A percentile compares a stretch with the other conserved stretches of the same genome.
Evolutionary conservation across 2,329 filamentous ascomycete species (phyloP).

Genomic region (Aspergillus niger): DNA sequence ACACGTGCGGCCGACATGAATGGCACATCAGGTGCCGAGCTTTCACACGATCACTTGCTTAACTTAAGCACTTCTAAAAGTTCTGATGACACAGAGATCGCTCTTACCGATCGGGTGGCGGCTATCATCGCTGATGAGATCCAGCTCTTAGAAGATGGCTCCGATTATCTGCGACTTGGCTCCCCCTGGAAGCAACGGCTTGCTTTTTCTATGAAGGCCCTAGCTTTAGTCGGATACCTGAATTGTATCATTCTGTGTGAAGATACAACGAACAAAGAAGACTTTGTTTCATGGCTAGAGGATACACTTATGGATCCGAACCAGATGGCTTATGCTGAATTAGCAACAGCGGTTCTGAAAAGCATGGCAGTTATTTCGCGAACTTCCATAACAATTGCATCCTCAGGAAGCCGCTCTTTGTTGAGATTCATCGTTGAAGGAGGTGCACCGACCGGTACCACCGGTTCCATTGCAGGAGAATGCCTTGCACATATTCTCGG

Average conservation of each 20-base stretch:
- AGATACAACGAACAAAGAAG: slow-evolving; percentile 75
- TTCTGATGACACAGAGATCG: slow-evolving; percentile 40
- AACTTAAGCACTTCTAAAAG: slow-evolving; percentile 52
- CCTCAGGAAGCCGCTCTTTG: slow-evolving; percentile 74
- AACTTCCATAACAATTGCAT: slow-evolving; percentile 70
- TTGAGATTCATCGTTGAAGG: slow-evolving; percentile 88
- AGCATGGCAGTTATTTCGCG: slow-evolving; percentile 80
- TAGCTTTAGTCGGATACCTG: slow-evolving; percentile 77
- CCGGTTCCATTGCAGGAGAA: slow-evolving; percentile 75
- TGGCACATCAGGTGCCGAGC: slow-evolving; percentile 61
- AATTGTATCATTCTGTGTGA: slow-evolving; percentile 84
- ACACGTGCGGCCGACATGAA: slow-evolving; percentile 68
- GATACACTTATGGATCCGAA: slow-evolving; percentile 74
- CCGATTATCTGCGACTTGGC: slow-evolving; percentile 85
- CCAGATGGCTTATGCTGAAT: slow-evolving; percentile 76
- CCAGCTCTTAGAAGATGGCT: slow-evolving; percentile 80
- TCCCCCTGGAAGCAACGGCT: slow-evolving; percentile 84
- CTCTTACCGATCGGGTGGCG: slow-evolving; percentile 61
- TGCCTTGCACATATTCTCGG: slow-evolving; percentile 81
- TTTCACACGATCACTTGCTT: slow-evolving; percentile 73
- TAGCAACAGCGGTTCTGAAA: slow-evolving; percentile 78
- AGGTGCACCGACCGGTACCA: slow-evolving; percentile 63
- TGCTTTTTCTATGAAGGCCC: slow-evolving; percentile 81
- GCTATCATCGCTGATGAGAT: slow-evolving; percentile 79
- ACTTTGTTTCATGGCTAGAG: slow-evolving; percentile 82